Evolutionary conservation across 225 moss, liverwort and hornwort genomes (phyloP).

Genomic region (Physcomitrium patens): DNA sequence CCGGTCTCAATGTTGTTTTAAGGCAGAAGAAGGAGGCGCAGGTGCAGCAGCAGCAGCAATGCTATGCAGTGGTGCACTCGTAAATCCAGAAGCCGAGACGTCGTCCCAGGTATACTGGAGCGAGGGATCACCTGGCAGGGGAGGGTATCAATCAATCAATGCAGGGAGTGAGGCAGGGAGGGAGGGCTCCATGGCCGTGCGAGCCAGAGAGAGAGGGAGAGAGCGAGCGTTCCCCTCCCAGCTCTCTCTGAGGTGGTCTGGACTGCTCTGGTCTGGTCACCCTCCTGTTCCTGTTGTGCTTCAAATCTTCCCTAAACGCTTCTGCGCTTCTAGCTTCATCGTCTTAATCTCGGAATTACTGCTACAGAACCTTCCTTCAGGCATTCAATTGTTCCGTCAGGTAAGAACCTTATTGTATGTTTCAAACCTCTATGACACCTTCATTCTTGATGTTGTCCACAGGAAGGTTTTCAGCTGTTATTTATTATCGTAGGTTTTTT

Average conservation of each 20-base stretch:
- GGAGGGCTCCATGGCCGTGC: background rate
- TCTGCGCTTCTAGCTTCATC: background rate
- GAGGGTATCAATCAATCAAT: constrained; percentile 17
- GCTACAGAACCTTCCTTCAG: constrained; percentile 12
- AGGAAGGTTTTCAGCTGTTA: background rate
- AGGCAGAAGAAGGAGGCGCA: too few relatives aligned
- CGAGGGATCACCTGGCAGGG: background rate
- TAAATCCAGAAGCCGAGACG: constrained; percentile 30
- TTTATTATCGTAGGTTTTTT: too few relatives aligned
- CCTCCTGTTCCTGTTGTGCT: too few relatives aligned
- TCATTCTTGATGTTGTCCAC: background rate
- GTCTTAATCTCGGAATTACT: background rate
- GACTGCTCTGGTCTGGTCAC: too few relatives aligned
- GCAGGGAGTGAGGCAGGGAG: too few relatives aligned
- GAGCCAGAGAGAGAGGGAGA: too few relatives aligned
- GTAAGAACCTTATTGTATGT: constrained; percentile 10
- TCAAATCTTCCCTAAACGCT: background rate
- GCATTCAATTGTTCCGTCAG: constrained; percentile 14
- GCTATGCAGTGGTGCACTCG: too few relatives aligned
- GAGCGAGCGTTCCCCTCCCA: constrained; percentile 24
- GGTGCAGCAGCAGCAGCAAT: too few relatives aligned
- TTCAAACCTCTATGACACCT: background rate
- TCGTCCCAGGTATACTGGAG: constrained; percentile 9
- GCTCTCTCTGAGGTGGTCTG: too few relatives aligned
- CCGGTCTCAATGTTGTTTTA: too few relatives aligned